These are phyloP conservation scores for Plasmodium fragile DNA, from an alignment of 169 alveolate species.

Conservation along the genomic window DNA sequence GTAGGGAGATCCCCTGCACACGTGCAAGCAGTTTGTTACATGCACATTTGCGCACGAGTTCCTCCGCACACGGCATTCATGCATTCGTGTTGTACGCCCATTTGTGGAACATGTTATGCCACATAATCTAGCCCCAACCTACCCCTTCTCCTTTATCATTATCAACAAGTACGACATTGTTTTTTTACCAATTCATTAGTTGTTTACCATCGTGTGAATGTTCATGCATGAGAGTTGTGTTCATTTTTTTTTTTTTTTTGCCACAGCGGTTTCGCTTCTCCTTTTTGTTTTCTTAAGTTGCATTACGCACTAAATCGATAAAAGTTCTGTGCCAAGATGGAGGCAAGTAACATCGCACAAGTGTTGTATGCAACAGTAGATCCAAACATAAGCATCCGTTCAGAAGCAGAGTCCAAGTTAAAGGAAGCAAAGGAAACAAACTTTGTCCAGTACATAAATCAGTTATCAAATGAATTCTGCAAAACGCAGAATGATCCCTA, in stretches of 20 bases:
- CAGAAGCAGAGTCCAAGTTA: slow-evolving; percentile 83
- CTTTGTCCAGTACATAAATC: slow-evolving; percentile 84
- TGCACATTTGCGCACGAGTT: neutral
- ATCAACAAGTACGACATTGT: neutral
- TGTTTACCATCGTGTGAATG: neutral
- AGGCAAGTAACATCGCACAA: slow-evolving; percentile 76
- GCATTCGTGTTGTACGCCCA: neutral
- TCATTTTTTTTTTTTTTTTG: neutral
- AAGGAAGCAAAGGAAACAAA: slow-evolving; percentile 80
- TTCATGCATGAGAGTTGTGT: neutral
- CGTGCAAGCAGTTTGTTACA: neutral
- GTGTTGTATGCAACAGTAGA: slow-evolving; percentile 82
- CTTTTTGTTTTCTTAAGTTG: neutral
- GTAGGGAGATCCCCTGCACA: neutral
- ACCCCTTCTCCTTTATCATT: neutral
- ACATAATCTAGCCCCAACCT: neutral
- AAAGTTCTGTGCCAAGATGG: slow-evolving; percentile 42
- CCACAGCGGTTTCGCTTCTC: neutral
- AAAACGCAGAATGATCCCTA: slow-evolving; percentile 82
- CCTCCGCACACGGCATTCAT: neutral
- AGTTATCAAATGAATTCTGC: slow-evolving; percentile 82
- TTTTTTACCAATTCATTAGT: neutral
- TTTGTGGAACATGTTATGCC: neutral
- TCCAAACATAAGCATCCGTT: slow-evolving; percentile 80
- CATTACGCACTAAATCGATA: neutral